These are phyloP conservation scores for Lunularia cruciata DNA, from an alignment of 225 moss, liverwort and hornwort species.

Conservation along the genomic window DNA sequence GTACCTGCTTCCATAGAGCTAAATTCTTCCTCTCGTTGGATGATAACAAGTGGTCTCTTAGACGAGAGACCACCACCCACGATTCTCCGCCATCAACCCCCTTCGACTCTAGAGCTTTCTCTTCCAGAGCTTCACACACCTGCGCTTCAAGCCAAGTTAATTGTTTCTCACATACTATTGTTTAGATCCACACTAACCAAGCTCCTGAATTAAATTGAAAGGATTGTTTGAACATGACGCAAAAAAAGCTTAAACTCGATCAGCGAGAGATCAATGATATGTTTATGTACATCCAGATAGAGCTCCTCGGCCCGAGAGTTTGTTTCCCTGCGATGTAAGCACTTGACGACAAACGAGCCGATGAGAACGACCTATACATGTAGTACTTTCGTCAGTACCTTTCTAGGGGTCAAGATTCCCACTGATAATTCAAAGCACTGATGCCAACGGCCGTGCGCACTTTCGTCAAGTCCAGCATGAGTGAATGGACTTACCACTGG, in stretches of 20 bases:
- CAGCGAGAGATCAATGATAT: too few relatives aligned
- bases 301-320: constrained; percentile 64
- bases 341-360: constrained; percentile 43
- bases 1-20: constrained; percentile 79
- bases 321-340: constrained; percentile 44
- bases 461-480: background rate
- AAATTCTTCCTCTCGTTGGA: constrained; percentile 72
- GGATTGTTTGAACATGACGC: too few relatives aligned
- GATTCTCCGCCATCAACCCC: constrained; percentile 50
- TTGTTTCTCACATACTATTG: too few relatives aligned
- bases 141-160: constrained; percentile 21
- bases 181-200: too few relatives aligned
- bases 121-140: constrained; percentile 92
- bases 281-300: constrained; percentile 79
- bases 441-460: background rate
- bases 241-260: too few relatives aligned
- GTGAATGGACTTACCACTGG: constrained; percentile 55
- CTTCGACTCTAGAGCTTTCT: constrained; percentile 56
- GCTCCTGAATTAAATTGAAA: too few relatives aligned
- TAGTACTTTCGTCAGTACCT: background rate
- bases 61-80: constrained; percentile 94
- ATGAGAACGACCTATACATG: constrained; percentile 44
- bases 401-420: background rate
- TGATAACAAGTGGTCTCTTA: constrained; percentile 87
- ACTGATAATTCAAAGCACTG: background rate